Evolutionary conservation across 2,329 filamentous ascomycete species (phyloP), one percentile per base, ranked within the genome.

Genomic region (Arthrobotrys musiformis): DNA sequence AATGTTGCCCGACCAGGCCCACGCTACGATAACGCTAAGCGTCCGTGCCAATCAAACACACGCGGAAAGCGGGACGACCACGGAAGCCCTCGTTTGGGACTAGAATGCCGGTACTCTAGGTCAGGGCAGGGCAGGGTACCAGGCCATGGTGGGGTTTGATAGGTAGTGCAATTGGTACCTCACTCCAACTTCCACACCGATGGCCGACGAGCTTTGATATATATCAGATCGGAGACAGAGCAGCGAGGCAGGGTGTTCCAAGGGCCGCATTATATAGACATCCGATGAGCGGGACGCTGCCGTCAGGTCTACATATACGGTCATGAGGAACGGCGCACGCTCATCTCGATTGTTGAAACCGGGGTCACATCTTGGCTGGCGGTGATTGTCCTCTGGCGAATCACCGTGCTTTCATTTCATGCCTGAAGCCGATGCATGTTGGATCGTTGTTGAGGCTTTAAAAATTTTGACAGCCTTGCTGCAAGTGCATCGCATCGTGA

Each of bases 21-120:
- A 33, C 33, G 33, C 46, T 24, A 19, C 7, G n/a, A 17, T 37
- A 37, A 11, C 28, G 66, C 28, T 40, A 50, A 69, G 33, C 13
- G 63, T 37, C 22, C 15, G 52, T 58, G 33, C 66, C 35, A 24
- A 24, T 48, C 44, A 30, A 46, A 17, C 61, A 42, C 69, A 52
- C 37, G 69, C 61, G 69, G 70, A 54, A 42, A 61, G n/a, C 70
- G 70, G 70, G 70, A 44, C 60, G 64, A 35, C 48, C 37, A 40
- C 70, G 42, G 70, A 33, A n/a, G 17, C 4, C 44, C 62, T 35
- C 30, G 24, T 58, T 67, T 52, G 35, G 35, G 70, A 42, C 54
- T 74, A 60, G 48, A 17, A 15, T 22, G 33, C 19, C 30, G 52
- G 52, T 9, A 9, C 42, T 24, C 30, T 35, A 11, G 5, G 5